Conservation (phyloP, 257 asterid species). For the Anisodus acutangulus region DNA sequence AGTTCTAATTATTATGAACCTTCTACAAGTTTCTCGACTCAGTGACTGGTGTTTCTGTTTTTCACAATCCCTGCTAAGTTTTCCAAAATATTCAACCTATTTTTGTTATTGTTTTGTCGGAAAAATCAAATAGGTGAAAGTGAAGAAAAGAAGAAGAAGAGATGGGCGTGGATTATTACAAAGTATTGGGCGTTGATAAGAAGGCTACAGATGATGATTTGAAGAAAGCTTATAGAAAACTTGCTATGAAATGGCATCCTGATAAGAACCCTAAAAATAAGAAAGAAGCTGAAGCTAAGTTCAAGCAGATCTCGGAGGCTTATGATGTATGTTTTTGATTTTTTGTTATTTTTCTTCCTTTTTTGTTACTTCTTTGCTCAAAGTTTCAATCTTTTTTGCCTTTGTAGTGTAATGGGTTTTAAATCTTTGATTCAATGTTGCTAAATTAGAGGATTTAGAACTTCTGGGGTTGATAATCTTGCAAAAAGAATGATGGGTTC, state of each 20-base stretch:
- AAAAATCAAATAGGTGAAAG: neutral
- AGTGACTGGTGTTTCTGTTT: no score
- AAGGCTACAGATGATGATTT: conserved; percentile 46
- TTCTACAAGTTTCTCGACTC: no score
- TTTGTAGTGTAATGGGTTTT: no score
- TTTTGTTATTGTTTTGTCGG: no score
- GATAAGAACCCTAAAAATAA: conserved; percentile 52
- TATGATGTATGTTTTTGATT: conserved; percentile 38
- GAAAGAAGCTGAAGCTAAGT: conserved; percentile 52
- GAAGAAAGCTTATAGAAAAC: conserved; percentile 54
- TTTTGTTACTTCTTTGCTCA: no score
- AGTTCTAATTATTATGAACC: no score
- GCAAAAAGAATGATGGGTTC: neutral
- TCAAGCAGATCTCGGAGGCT: conserved; percentile 56
- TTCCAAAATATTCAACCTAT: no score
- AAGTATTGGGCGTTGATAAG: conserved; percentile 46
- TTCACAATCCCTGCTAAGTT: no score
- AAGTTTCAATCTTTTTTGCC: no score
- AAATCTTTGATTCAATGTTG: neutral
- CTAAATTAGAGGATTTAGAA: neutral
- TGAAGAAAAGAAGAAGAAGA: conserved; percentile 35
- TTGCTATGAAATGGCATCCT: conserved; percentile 59
- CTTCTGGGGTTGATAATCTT: neutral
- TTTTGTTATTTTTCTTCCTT: no score
- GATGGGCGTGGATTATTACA: conserved; percentile 55